These are phyloP conservation scores for Xylariaceae sp. DNA, from an alignment of 2,329 filamentous ascomycete genomes.

Conservation along the genomic window DNA sequence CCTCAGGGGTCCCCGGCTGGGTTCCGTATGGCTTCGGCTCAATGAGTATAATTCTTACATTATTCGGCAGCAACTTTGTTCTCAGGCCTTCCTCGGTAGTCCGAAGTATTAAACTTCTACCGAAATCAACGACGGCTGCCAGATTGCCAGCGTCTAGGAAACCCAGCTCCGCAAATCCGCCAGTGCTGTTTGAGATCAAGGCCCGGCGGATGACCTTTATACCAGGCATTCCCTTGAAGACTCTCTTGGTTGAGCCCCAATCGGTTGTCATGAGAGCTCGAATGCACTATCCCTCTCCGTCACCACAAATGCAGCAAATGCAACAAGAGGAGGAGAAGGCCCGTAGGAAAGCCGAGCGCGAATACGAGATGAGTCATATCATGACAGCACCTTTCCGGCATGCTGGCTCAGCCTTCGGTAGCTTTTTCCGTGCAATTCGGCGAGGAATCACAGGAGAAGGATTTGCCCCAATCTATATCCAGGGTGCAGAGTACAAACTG, in stretches of 20 bases:
- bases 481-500: slow-evolving; percentile 49
- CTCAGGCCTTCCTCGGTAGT: no score
- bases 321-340: slow-evolving; percentile 23
- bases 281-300: slow-evolving; percentile 23
- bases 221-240: slow-evolving; percentile 43
- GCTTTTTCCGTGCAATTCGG: slow-evolving; percentile 41
- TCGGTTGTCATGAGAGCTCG: slow-evolving; percentile 33
- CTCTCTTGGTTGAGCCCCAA: slow-evolving; percentile 34
- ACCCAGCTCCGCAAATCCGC: slow-evolving; percentile 2
- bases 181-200: slow-evolving; percentile 49
- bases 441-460: slow-evolving; percentile 54
- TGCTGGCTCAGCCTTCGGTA: slow-evolving; percentile 35
- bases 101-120: not conserved
- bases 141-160: slow-evolving; percentile 8
- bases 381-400: slow-evolving; percentile 56
- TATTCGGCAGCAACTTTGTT: slow-evolving; percentile 57
- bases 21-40: slow-evolving; percentile 53
- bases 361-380: slow-evolving; percentile 52
- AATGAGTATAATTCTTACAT: slow-evolving; percentile 56
- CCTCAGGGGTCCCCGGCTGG: slow-evolving; percentile 50
- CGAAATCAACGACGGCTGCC: not conserved
- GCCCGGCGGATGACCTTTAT: slow-evolving; percentile 40
- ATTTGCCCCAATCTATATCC: slow-evolving; percentile 46
- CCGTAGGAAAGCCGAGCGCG: slow-evolving; percentile 33
- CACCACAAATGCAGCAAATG: slow-evolving; percentile 20